A percentile compares a stretch with the other conserved stretches of the same genome.
Conservation (phyloP, 371 early-diverging fungal species). For the Rhizopus microsporus region DNA sequence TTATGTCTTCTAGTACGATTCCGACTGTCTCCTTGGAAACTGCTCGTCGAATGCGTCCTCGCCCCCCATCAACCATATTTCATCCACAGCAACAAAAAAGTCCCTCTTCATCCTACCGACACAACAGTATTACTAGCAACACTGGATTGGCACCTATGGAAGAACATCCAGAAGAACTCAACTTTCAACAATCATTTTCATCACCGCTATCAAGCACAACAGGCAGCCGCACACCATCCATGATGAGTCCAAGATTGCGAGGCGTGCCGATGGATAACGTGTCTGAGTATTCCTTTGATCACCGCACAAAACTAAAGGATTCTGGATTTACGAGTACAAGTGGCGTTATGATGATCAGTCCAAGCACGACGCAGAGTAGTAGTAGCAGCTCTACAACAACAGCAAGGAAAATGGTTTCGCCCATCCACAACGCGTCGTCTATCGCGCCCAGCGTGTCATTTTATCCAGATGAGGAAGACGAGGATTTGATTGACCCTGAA, state of each 20-base stretch:
- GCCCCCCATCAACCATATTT: constrained; percentile 60
- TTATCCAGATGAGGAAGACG: constrained; percentile 38
- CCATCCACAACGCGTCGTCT: neutral
- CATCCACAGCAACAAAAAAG: constrained; percentile 17
- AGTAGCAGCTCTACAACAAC: constrained; percentile 4
- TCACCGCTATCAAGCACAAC: constrained; percentile 3
- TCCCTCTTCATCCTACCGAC: constrained; percentile 8
- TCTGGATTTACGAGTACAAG: constrained; percentile 28
- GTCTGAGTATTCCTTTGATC: constrained; percentile 13
- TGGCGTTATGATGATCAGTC: neutral
- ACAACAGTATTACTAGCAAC: constrained; percentile 6
- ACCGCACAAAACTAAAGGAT: constrained; percentile 16
- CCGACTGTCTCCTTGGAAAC: constrained; percentile 63
- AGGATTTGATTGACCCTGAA: constrained; percentile 51
- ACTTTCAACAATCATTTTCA: neutral
- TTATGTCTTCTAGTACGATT: constrained; percentile 68
- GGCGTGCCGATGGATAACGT: constrained; percentile 2
- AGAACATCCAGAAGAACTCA: neutral
- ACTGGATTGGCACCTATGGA: neutral
- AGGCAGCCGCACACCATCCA: neutral
- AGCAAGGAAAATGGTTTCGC: neutral
- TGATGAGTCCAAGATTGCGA: constrained; percentile 1
- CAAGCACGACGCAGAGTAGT: constrained; percentile 12
- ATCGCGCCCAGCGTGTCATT: constrained; percentile 10
- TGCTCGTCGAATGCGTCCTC: constrained; percentile 63